Conservation (phyloP, 1,284 basidiomycete species). For the Heterobasidion irregulare region DNA sequence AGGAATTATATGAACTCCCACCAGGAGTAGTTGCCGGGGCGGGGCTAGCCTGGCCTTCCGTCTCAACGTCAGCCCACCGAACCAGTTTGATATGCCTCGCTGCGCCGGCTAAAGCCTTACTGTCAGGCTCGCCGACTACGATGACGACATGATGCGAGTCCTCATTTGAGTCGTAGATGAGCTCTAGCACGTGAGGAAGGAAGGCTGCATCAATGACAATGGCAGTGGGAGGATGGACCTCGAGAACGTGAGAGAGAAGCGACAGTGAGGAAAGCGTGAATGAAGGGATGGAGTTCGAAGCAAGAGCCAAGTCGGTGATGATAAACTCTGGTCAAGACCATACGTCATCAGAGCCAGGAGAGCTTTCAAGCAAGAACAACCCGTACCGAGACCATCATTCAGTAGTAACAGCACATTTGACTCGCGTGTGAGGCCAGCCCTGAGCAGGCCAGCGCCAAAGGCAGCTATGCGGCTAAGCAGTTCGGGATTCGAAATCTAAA, state of each 20-base stretch:
- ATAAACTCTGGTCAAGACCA: slow-evolving; percentile 50
- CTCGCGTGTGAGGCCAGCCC: slow-evolving; percentile 48
- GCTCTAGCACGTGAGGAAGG: slow-evolving; percentile 55
- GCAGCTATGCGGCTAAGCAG: slow-evolving; percentile 59
- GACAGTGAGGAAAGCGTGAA: slow-evolving; percentile 54
- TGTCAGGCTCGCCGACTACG: slow-evolving; percentile 51
- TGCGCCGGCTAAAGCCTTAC: slow-evolving; percentile 29
- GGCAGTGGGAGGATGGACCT: slow-evolving; percentile 54
- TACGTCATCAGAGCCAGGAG: slow-evolving; percentile 4
- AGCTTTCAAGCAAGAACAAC: background rate
- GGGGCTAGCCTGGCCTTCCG: slow-evolving; percentile 42
- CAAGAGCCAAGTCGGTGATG: slow-evolving; percentile 67
- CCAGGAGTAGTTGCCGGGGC: slow-evolving; percentile 42
- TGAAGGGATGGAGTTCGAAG: slow-evolving; percentile 61
- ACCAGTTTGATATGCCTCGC: slow-evolving; percentile 45
- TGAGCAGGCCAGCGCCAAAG: slow-evolving; percentile 60
- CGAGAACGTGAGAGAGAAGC: slow-evolving; percentile 52
- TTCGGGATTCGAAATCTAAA: slow-evolving; percentile 59
- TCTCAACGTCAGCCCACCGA: slow-evolving; percentile 57
- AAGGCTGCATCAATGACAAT: slow-evolving; percentile 61
- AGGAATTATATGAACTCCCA: slow-evolving; percentile 19
- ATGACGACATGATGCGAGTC: slow-evolving; percentile 48
- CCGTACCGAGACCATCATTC: slow-evolving; percentile 65
- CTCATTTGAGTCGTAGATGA: slow-evolving; percentile 52
- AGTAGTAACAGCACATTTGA: slow-evolving; percentile 66